Conservation (phyloP, 371 early-diverging fungal species). For the Rhizopus arrhizus region DNA sequence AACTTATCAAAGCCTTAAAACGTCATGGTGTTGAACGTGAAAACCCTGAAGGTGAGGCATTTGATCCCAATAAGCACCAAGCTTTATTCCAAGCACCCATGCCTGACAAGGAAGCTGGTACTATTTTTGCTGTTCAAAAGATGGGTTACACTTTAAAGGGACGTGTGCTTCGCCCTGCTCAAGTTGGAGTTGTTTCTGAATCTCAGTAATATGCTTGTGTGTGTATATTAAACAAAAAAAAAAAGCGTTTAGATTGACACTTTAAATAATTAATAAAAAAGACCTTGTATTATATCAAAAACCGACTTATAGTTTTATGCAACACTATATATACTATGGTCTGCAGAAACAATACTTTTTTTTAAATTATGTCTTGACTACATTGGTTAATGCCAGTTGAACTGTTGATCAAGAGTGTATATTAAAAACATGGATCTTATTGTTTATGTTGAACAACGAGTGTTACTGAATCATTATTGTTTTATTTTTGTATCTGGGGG, state of each 20-base stretch:
- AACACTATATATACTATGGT: too few species aligned
- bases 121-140: constrained; percentile 88
- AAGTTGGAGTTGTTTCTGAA: constrained; percentile 92
- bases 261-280: constrained; percentile 1
- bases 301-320: neutral
- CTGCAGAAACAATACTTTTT: too few species aligned
- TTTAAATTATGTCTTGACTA: too few species aligned
- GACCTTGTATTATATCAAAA: neutral
- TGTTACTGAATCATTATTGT: too few species aligned
- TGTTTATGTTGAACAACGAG: too few species aligned
- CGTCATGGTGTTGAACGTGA: constrained; percentile 89
- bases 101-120: constrained; percentile 86
- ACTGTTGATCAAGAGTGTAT: too few species aligned
- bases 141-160: constrained; percentile 90
- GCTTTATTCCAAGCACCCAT: constrained; percentile 94
- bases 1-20: constrained; percentile 84
- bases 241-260: constrained; percentile 1
- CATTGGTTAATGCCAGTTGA: too few species aligned
- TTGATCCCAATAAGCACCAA: constrained; percentile 93
- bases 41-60: constrained; percentile 81
- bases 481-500: too few species aligned
- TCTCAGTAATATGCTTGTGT: constrained; percentile 9
- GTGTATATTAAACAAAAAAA: neutral
- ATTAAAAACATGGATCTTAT: too few species aligned
- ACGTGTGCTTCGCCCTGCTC: constrained; percentile 92